These are phyloP conservation scores for Avicennia marina DNA, from an alignment of 257 asterid genomes.

Conservation along the genomic window DNA sequence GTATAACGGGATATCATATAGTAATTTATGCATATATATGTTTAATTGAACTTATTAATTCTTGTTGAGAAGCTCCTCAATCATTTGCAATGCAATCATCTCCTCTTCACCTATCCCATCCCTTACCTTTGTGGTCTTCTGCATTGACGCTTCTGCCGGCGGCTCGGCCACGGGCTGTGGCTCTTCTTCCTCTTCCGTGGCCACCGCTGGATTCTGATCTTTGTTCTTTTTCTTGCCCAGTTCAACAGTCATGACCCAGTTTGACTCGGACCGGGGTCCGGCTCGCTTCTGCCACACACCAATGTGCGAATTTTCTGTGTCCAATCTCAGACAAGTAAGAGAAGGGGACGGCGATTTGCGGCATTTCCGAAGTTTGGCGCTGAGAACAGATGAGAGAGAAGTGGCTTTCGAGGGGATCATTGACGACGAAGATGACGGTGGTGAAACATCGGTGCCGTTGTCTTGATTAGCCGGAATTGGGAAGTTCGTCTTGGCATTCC, in stretches of 20 bases:
- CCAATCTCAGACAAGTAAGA: constrained; percentile 77
- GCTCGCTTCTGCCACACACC: constrained; percentile 98
- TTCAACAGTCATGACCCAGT: constrained; percentile 88
- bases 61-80: constrained; percentile 72
- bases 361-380: constrained; percentile 71
- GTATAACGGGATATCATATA: too few relatives aligned
- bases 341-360: constrained; percentile 80
- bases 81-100: constrained; percentile 71
- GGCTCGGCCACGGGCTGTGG: neutral
- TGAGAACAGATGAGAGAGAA: constrained; percentile 59
- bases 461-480: constrained; percentile 33
- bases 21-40: too few relatives aligned
- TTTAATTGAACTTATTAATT: too few relatives aligned
- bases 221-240: constrained; percentile 41
- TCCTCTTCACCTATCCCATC: constrained; percentile 63
- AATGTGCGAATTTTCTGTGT: constrained; percentile 72
- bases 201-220: constrained; percentile 1
- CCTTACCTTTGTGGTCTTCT: constrained; percentile 1
- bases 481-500: constrained; percentile 62
- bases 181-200: neutral
- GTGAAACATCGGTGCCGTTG: constrained; percentile 3
- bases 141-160: constrained; percentile 4
- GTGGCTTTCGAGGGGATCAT: neutral
- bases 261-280: constrained; percentile 67
- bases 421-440: constrained; percentile 15